phyloP scores from a whole-genome alignment of 108 stramenopile species.

The Epithemia pelagica region DNA sequence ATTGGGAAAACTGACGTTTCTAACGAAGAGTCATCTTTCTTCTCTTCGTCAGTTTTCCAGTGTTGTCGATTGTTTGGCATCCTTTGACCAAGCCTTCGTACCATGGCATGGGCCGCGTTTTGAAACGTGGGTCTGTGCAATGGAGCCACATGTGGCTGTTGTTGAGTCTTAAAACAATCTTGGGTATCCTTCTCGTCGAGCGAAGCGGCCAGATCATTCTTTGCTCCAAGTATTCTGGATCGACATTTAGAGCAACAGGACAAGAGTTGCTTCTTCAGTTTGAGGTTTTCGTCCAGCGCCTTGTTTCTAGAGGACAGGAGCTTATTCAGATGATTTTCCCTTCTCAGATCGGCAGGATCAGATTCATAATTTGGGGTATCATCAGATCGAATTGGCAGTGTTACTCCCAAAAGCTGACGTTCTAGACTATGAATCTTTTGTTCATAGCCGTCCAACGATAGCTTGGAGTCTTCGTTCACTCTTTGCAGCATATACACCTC shows the following conservation, averaged over 20 bases:
- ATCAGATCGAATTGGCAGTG: background rate
- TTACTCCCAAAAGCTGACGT: background rate
- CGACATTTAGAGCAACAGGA: background rate
- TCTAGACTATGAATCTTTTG: background rate
- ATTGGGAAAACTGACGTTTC: no score
- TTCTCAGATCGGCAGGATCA: background rate
- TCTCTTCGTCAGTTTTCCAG: no score
- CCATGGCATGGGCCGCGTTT: background rate
- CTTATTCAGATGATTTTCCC: constrained; percentile 3
- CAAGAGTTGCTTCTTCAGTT: constrained; percentile 7
- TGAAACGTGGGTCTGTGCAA: background rate
- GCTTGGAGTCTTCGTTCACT: background rate
- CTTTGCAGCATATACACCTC: background rate
- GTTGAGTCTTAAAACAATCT: background rate
- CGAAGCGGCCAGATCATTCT: background rate
- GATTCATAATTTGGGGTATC: background rate
- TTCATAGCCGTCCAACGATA: background rate
- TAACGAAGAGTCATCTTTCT: no score
- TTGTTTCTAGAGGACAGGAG: background rate
- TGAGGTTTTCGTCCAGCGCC: constrained; percentile 6
- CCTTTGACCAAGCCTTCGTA: background rate
- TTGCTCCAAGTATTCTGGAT: background rate
- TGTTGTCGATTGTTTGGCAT: no score
- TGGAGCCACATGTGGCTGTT: background rate
- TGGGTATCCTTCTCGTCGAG: background rate